phyloP scores from a whole-genome alignment of 2,329 filamentous ascomycete genomes.

The Clarireedia homoeocarpa region DNA sequence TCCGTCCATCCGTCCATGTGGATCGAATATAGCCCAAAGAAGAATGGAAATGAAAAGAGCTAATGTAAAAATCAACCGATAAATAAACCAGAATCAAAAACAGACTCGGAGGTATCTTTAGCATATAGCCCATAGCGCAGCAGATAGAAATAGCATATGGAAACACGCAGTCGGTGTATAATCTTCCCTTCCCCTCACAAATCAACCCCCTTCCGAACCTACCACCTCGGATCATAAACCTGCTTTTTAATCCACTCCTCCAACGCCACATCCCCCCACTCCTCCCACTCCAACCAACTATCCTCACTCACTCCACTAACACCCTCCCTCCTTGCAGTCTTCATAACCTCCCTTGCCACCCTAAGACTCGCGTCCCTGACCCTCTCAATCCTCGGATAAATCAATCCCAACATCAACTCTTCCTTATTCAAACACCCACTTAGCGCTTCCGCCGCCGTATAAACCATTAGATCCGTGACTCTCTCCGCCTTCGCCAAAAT shows the following conservation, averaged over 20 bases:
- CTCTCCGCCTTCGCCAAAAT: constrained; percentile 83
- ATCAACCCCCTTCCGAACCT: not conserved
- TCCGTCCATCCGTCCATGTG: too few relatives aligned
- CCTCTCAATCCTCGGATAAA: constrained; percentile 86
- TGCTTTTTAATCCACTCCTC: constrained; percentile 51
- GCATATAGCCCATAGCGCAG: too few relatives aligned
- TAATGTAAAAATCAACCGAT: too few relatives aligned
- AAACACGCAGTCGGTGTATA: too few relatives aligned
- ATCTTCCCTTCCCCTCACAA: too few relatives aligned
- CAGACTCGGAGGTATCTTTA: too few relatives aligned
- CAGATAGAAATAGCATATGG: too few relatives aligned
- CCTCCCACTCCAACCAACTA: constrained; percentile 66
- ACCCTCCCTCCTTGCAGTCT: constrained; percentile 75
- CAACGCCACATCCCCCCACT: constrained; percentile 58
- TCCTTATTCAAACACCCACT: constrained; percentile 70
- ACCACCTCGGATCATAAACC: constrained; percentile 48
- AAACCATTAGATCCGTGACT: constrained; percentile 94
- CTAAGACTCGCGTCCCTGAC: constrained; percentile 84
- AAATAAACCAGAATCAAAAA: too few relatives aligned
- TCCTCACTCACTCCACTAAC: constrained; percentile 63
- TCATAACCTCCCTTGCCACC: constrained; percentile 88
- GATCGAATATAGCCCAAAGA: too few relatives aligned
- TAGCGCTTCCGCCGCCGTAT: constrained; percentile 79
- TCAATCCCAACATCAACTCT: constrained; percentile 73
- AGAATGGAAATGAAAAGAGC: too few relatives aligned